A percentile compares a stretch with the other conserved stretches of the same genome.
These are phyloP conservation scores for Neurospora tetraspora DNA, from an alignment of 495 filamentous ascomycete genomes.

Conservation along the genomic window DNA sequence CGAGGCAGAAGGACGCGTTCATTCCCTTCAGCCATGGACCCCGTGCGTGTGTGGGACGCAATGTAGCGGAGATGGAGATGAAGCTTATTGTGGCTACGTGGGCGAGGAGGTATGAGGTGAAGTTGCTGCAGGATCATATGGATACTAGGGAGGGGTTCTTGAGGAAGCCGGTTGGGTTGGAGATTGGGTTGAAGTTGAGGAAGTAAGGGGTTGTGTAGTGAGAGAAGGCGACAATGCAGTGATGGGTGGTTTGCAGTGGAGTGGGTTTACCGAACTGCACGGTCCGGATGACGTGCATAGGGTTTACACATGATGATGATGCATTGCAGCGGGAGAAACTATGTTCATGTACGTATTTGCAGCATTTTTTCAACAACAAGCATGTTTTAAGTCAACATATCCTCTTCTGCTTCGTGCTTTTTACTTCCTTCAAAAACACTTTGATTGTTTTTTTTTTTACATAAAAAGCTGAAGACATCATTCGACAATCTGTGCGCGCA, in stretches of 20 bases:
- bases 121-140: constrained; percentile 59
- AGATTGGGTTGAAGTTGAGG: constrained; percentile 49
- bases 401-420: neutral
- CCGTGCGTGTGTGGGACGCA: constrained; percentile 70
- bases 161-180: constrained; percentile 70
- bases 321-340: neutral
- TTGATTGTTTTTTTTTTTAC: neutral
- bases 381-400: neutral
- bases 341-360: neutral
- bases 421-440: neutral
- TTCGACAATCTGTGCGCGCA: neutral
- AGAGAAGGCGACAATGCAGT: neutral
- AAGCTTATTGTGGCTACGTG: constrained; percentile 70
- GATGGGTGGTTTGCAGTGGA: neutral
- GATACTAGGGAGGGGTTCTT: constrained; percentile 82
- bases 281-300: neutral
- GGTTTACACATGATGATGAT: neutral
- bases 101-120: constrained; percentile 66
- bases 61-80: constrained; percentile 92
- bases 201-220: neutral
- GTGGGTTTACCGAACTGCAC: neutral
- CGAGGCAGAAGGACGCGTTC: constrained; percentile 66
- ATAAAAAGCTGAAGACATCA: neutral
- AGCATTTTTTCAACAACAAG: neutral
- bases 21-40: constrained; percentile 80